These are phyloP conservation scores for Candolleomyces efflorescens DNA, from an alignment of 768 basidiomycete genomes.

Conservation along the genomic window DNA sequence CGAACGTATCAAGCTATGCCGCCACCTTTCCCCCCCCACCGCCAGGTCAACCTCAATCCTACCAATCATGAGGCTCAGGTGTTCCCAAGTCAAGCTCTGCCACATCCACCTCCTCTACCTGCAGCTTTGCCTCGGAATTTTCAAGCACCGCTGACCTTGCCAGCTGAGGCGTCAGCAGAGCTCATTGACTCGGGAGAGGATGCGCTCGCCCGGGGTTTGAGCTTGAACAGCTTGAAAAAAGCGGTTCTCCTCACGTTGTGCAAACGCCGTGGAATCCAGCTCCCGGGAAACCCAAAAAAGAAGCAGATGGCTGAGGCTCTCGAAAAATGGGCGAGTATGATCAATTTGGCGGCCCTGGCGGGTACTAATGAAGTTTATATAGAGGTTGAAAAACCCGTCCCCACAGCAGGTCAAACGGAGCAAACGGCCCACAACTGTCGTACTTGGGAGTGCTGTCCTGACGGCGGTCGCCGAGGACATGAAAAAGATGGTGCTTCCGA, in stretches of 20 bases:
- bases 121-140: not conserved
- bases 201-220: not conserved
- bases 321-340: not conserved
- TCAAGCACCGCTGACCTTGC: not conserved
- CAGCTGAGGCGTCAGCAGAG: not conserved
- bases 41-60: no score
- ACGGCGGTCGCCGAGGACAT: constrained; percentile 2
- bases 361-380: no score
- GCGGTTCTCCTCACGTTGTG: not conserved
- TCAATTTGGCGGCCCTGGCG: no score
- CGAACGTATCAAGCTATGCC: not conserved
- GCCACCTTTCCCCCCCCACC: not conserved
- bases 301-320: not conserved
- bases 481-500: constrained; percentile 14
- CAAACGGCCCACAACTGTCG: not conserved
- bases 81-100: no score
- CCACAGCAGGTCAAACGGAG: not conserved
- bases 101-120: no score
- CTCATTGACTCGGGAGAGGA: not conserved
- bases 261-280: not conserved
- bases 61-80: no score
- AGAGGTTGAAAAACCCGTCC: no score
- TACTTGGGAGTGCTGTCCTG: not conserved
- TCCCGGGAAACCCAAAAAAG: not conserved
- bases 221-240: not conserved